Percentiles rank a stretch among this genome's conserved stretches.
phyloP scores from a whole-genome alignment of 768 basidiomycete species.

The Pluteus cervinus region DNA sequence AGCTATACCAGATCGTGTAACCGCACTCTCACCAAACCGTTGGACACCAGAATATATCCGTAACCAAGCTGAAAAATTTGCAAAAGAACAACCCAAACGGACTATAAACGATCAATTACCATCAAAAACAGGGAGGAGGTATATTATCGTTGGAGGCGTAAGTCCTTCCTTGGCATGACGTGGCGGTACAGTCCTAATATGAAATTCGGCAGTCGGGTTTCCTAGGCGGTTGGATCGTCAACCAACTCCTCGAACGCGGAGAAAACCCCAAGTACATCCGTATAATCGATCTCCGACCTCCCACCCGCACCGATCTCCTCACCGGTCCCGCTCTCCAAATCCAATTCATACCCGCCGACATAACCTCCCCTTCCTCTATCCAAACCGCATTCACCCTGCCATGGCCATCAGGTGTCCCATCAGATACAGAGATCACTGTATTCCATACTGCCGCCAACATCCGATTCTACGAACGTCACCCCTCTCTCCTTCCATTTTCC shows the following conservation, averaged over 20 bases:
- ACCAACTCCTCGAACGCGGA: constrained; percentile 61
- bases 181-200: background rate
- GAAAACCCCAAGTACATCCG: constrained; percentile 63
- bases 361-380: constrained; percentile 50
- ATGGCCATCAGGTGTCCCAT: constrained; percentile 43
- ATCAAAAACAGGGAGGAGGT: constrained; percentile 64
- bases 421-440: constrained; percentile 45
- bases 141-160: constrained; percentile 75
- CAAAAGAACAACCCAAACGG: no score
- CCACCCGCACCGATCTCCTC: constrained; percentile 49
- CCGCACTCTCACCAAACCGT: no score
- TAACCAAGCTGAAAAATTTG: no score
- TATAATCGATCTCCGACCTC: constrained; percentile 60
- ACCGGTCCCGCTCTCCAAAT: constrained; percentile 47
- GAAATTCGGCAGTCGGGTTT: no score
- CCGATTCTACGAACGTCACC: constrained; percentile 66
- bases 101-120: constrained; percentile 44
- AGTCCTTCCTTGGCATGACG: constrained; percentile 19
- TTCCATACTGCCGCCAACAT: constrained; percentile 78
- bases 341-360: constrained; percentile 52
- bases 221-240: constrained; percentile 72
- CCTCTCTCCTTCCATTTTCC: constrained; percentile 45
- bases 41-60: no score
- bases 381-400: constrained; percentile 56
- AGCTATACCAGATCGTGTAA: no score